Conservation (phyloP, 345 rosid genomes). For the Triadica sebifera region DNA sequence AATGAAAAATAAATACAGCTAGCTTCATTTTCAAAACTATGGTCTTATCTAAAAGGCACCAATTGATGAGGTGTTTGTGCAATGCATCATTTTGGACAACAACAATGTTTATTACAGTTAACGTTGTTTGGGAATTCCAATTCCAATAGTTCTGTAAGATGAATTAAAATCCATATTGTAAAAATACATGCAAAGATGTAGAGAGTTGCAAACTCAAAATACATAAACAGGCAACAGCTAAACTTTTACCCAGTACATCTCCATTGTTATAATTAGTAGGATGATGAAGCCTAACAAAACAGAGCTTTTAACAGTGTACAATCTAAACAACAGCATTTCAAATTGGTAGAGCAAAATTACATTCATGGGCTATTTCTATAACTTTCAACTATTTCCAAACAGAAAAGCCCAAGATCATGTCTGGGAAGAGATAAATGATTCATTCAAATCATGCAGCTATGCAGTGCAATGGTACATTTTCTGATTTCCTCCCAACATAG, state of each 20-base stretch:
- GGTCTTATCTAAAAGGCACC: no score
- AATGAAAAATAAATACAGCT: no score
- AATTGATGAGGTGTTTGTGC: no score
- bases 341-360: conserved; percentile 13
- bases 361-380: conserved; percentile 12
- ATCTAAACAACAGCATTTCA: background rate
- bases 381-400: conserved; percentile 13
- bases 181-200: background rate
- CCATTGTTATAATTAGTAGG: background rate
- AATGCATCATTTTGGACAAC: background rate
- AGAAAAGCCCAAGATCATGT: conserved; percentile 10
- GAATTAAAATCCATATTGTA: no score
- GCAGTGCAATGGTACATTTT: conserved; percentile 24
- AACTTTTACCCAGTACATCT: background rate
- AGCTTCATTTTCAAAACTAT: no score
- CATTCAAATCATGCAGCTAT: conserved; percentile 29
- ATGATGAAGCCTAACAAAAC: conserved; percentile 2
- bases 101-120: background rate
- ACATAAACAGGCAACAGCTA: background rate
- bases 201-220: background rate
- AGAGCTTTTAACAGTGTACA: background rate
- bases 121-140: background rate
- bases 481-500: conserved; percentile 16
- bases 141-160: background rate
- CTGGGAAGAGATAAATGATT: conserved; percentile 22